Base-by-base conservation (phyloP, 2,329 filamentous ascomycete species). In the Colletotrichum abscissum region DNA sequence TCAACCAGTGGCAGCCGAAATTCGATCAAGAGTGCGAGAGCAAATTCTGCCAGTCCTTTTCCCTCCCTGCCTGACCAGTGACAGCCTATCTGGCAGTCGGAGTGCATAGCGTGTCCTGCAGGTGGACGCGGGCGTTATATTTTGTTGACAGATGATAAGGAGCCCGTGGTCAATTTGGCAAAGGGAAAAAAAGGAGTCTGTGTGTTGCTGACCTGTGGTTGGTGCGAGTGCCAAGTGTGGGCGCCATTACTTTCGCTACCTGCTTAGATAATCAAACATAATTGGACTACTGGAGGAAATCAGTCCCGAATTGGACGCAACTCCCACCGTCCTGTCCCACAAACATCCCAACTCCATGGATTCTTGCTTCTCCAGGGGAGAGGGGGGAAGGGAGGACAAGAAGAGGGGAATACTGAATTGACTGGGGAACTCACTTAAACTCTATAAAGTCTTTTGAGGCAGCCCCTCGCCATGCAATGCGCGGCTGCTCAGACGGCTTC, bases 361-460 rank as follows among this genome's bases (percentile, higher is more conserved):
- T n/a, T 49, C 42, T 49, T n/a, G 7, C 42, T 49, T 22, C 19
- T 9, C 42, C 42, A 49, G 42, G 42, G 19, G 42, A 42, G 38
- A 42, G 38, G 38, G 38, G 33, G 33, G 33, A 19, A 42, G 38
- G 38, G 38, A 42, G 16, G 38, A 42, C 8, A 35, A 35, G 33
- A 12, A 42, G 38, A 42, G 42, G 16, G 42, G 42, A n/a, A 11
- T 49, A 66, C 67, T 24, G 59, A 28, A 52, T 12, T 19, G 24
- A 35, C 38, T 30, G 52, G 22, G 46, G 14, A 42, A 22, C 38
- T 54, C 52, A 26, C 38, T 52, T 56, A 38, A 62, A 24, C 57
- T 57, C 57, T 72, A 63, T 68, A 68, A 26, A 49, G 62, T 33
- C 26, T 24, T 28, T 62, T 33, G 35, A 35, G 33, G 56, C n/a